Conservation (phyloP, 2,329 filamentous ascomycete genomes). For the Colletotrichum sp. region DNA sequence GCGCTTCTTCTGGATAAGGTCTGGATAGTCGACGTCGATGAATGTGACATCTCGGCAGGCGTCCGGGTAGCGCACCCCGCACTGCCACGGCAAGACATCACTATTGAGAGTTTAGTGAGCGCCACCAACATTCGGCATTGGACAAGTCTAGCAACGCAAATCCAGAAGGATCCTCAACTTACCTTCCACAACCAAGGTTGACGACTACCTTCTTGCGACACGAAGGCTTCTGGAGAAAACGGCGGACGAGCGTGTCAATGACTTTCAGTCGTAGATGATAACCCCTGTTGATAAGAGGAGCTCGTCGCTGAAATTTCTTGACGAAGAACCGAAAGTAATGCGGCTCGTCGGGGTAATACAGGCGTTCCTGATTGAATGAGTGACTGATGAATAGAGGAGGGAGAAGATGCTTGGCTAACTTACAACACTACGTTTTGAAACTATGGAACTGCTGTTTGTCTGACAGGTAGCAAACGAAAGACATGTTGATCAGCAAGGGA, state of each 20-base stretch:
- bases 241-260: conserved; percentile 74
- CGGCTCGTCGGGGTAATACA: conserved; percentile 78
- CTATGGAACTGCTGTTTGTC: conserved; percentile 92
- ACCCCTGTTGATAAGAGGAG: conserved; percentile 89
- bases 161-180: conserved; percentile 42
- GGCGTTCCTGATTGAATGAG: conserved; percentile 40
- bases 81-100: conserved; percentile 87
- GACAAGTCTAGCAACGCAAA: neutral
- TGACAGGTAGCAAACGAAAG: conserved; percentile 33
- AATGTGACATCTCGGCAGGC: conserved; percentile 68
- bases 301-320: conserved; percentile 78
- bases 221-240: conserved; percentile 67
- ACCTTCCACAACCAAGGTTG: conserved; percentile 92
- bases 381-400: neutral
- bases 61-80: conserved; percentile 68
- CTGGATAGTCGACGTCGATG: conserved; percentile 85
- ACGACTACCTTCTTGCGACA: conserved; percentile 73
- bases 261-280: conserved; percentile 88
- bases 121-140: conserved; percentile 4
- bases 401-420: neutral
- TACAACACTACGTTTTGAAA: conserved; percentile 93
- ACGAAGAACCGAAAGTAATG: conserved; percentile 92
- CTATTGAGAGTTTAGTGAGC: conserved; percentile 34
- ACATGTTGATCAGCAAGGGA: neutral
- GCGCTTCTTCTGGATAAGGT: conserved; percentile 78